Percentiles rank a stretch among this genome's conserved stretches.
phyloP scores from a whole-genome alignment of 208 protist species.

The Trypanosoma boissoni region DNA sequence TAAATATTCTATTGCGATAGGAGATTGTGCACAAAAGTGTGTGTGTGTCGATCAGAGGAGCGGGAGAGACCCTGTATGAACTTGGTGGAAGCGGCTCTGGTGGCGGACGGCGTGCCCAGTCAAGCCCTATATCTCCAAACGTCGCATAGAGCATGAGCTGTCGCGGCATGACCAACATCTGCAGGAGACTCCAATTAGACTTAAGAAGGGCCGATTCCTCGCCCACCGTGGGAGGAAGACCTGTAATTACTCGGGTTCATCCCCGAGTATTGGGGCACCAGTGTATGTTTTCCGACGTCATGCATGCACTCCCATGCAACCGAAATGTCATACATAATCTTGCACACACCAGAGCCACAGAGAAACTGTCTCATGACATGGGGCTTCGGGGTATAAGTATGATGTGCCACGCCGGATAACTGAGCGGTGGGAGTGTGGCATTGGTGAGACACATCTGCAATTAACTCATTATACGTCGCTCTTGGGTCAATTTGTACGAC shows the following conservation, averaged over 20 bases:
- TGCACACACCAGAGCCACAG: conserved; percentile 1
- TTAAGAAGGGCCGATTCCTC: neutral
- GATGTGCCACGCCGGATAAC: neutral
- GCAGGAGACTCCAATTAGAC: neutral
- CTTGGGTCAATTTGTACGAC: conserved; percentile 7
- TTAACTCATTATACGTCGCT: neutral
- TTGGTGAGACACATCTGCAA: neutral
- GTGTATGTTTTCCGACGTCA: neutral
- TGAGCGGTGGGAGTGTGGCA: neutral
- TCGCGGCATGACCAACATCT: neutral
- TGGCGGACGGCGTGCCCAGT: neutral
- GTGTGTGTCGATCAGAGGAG: neutral
- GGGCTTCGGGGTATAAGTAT: neutral
- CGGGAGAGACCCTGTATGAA: neutral
- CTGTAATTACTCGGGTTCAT: neutral
- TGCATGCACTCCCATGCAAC: neutral
- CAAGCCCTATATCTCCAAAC: neutral
- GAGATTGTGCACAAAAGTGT: conserved; percentile 8
- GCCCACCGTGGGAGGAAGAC: neutral
- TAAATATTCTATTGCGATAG: neutral
- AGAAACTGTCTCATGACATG: conserved; percentile 1
- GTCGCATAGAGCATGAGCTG: neutral
- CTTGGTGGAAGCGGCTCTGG: neutral
- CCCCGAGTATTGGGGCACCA: neutral
- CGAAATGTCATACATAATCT: neutral